Evolutionary conservation across 345 rosid genomes (phyloP), one percentile per base, ranked within the genome.

Genomic region (Excoecaria agallocha): DNA sequence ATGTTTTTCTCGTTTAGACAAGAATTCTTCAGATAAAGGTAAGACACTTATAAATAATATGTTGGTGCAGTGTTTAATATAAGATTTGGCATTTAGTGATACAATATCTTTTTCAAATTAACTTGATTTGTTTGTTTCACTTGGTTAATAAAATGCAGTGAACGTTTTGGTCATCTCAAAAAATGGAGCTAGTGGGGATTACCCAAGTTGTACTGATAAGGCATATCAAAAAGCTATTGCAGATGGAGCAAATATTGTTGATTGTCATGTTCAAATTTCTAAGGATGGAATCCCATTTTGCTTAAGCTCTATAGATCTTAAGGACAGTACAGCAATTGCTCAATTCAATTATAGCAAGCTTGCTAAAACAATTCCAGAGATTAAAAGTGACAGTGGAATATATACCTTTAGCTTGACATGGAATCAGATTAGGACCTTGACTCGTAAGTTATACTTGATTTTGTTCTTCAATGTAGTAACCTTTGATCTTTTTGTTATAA

Each of bases 171-270:
- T 95, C 70, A 88, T 95, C 80, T 87, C 98, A 25, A 84, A 80
- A 72, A 79, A 87, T 84, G 97, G 98, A 67, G 98, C 99, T 54
- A 95, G 99, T 71, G 99, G 97, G 62, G 96, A 95, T 82, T 90
- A 74, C 80, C 96, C 99, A 51, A 87, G 92, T 57, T 89, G 98
- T 77, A 93, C 98, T 38, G 83, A 93, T 80, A 51, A 79, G 87
- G 98, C 98, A 64, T 95, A 95, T 79, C 45, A 41, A 72, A 77
- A 80, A 25, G 99, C 99, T 64, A 88, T 95, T 77, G 49, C 69
- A 59, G 94, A 86, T 74, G 98, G 92, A 70, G 88, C 86, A 45
- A 89, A 95, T 79, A 59, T 95, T 76, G 82, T 91, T 10, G 98
- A 90, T 75, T 95, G 99, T 72, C 84, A 94, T 67, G 86, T 95